Base-by-base conservation (phyloP, 345 rosid species). In the Eucalyptus marginata region DNA sequence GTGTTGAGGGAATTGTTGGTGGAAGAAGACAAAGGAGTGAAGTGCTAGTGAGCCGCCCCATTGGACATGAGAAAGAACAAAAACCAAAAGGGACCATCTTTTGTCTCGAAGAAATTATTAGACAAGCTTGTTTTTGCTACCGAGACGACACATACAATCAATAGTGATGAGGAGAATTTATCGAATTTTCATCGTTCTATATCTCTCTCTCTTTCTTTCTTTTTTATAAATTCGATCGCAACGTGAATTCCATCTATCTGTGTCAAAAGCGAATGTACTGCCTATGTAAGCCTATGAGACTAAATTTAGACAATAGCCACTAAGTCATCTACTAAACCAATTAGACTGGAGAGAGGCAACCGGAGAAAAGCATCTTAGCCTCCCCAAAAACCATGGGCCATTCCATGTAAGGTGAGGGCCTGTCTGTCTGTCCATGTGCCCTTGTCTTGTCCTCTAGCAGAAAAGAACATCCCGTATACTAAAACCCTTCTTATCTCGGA, bases 361-460 rank as follows among this genome's bases (percentile, higher is more conserved):
- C 43, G 40, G 0, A 40, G 47, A 22, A 76, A 76, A 43, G 84
- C 14, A 76, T 22, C 83, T 68, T 17, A 9, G 80, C 80, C 80
- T 68, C 4, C 80, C 36, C 84, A 25, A 40, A 40, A 76, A 76
- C 47, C 15, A 22, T 20, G 40, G 84, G 46, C 84, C 84, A 40
- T 6, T 11, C 84, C 84, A 40, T 11, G 47, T 40, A 40, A 40
- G 44, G 47, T 12, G 56, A 40, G 43, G 50, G 85, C 92, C 64
- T 49, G 1, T 10, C 68, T 79, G 62, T 8, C 93, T 54, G 90
- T 52, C 92, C 95, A 94, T 92, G 96, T 94, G 95, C 93, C 90
- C 66, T 80, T 93, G 94, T 92, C 94, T 91, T 91, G 94, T 93
- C 94, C 92, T 89, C 88, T 49, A 92, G 92, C 89, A 88, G 92